phyloP scores from a whole-genome alignment of 2,329 filamentous ascomycete genomes.

The Neocucurbitaria cava region DNA sequence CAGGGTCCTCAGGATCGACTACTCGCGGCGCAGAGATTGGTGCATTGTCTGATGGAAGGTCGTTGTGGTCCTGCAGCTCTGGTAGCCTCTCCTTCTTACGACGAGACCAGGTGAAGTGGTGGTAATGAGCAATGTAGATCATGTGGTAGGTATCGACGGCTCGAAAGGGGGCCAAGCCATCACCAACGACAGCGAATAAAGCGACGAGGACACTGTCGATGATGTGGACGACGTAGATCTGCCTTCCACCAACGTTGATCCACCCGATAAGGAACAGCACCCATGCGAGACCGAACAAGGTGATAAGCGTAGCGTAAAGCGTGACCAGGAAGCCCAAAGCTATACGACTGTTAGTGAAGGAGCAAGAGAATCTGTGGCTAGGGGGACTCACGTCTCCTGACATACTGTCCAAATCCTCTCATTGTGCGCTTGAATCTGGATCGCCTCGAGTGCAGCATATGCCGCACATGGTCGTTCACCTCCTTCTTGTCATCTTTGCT shows the following conservation, averaged over 20 bases:
- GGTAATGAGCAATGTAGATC: constrained; percentile 80
- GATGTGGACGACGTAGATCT: constrained; percentile 65
- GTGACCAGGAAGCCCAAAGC: constrained; percentile 84
- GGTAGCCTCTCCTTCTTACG: constrained; percentile 69
- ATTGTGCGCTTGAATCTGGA: constrained; percentile 80
- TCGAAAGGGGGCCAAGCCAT: constrained; percentile 72
- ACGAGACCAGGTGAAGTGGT: constrained; percentile 68
- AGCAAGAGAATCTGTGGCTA: neutral
- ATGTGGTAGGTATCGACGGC: constrained; percentile 87
- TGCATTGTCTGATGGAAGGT: constrained; percentile 62
- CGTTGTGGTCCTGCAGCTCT: constrained; percentile 71
- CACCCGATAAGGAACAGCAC: constrained; percentile 90
- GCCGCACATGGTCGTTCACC: constrained; percentile 84
- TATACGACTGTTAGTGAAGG: constrained; percentile 33
- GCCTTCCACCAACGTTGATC: constrained; percentile 79
- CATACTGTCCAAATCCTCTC: constrained; percentile 82
- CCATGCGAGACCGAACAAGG: constrained; percentile 85
- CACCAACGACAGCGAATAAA: constrained; percentile 68
- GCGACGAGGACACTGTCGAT: constrained; percentile 67
- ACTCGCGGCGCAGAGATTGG: constrained; percentile 51
- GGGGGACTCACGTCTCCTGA: constrained; percentile 67
- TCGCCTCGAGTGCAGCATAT: constrained; percentile 83
- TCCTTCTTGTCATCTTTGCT: constrained; percentile 74
- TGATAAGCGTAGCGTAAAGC: constrained; percentile 82
- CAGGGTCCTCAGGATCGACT: constrained; percentile 43